Percentiles rank a stretch among this genome's conserved stretches.
Conservation (phyloP, 2,329 filamentous ascomycete species). For the Mollisiaceae sp. region DNA sequence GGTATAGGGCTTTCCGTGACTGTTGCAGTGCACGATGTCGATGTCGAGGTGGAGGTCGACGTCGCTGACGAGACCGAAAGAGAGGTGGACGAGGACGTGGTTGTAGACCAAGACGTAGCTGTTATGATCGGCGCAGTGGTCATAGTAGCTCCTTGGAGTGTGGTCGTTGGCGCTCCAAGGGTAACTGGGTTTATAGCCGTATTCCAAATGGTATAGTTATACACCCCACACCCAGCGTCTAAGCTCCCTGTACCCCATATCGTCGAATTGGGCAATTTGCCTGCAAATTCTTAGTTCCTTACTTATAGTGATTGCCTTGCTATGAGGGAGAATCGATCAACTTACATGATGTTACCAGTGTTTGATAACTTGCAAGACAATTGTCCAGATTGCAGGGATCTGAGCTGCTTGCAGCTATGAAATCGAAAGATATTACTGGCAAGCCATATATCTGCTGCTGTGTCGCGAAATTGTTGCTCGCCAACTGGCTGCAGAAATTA, state of each 20-base stretch:
- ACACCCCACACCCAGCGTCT: constrained; percentile 19
- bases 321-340: background rate
- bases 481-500: constrained; percentile 23
- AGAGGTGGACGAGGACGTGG: background rate
- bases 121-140: constrained; percentile 2
- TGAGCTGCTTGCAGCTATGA: constrained; percentile 7
- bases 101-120: background rate
- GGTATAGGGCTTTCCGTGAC: background rate
- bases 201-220: constrained; percentile 24
- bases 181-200: background rate
- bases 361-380: constrained; percentile 17
- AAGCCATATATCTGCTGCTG: constrained; percentile 13
- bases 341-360: constrained; percentile 23
- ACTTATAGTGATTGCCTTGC: no score
- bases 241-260: constrained; percentile 23
- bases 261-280: constrained; percentile 11
- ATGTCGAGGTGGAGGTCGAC: background rate
- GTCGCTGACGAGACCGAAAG: background rate
- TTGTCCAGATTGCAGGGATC: constrained; percentile 13
- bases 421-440: constrained; percentile 26
- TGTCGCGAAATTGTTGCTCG: constrained; percentile 14
- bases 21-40: background rate
- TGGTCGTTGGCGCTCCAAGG: constrained; percentile 1
- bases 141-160: constrained; percentile 6
- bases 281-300: background rate